Evolutionary conservation across 768 basidiomycete genomes (phyloP).

Genomic region (Cyathus striatus): DNA sequence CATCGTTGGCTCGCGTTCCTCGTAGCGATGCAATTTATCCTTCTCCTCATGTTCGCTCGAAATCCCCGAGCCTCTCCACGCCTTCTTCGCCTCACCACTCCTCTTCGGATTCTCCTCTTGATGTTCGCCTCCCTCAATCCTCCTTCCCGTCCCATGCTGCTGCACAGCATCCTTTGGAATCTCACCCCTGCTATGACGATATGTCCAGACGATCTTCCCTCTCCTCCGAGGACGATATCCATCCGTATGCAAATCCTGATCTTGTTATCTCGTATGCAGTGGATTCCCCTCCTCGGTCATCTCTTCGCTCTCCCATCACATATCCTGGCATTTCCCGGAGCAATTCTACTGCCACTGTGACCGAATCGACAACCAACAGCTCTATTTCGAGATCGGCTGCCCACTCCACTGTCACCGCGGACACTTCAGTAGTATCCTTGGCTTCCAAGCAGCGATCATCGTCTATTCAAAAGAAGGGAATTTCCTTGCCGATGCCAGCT

Average conservation of each 20-base stretch:
- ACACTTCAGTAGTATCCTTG: conserved; percentile 26
- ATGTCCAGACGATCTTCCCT: conserved; percentile 10
- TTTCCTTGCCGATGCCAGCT: conserved; percentile 50
- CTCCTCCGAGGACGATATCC: conserved; percentile 36
- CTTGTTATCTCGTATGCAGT: conserved; percentile 38
- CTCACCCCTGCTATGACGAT: too few relatives aligned
- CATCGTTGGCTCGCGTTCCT: conserved; percentile 39
- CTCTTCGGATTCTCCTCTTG: conserved; percentile 18
- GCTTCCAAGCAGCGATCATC: conserved; percentile 22
- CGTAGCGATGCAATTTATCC: conserved; percentile 39
- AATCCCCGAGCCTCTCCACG: conserved; percentile 21
- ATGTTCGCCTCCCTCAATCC: conserved; percentile 13
- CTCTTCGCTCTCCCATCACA: conserved; percentile 19
- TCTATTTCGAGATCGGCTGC: conserved; percentile 25
- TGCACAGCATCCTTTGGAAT: conserved; percentile 5
- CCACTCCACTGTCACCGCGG: conserved; percentile 27
- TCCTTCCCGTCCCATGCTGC: conserved; percentile 1
- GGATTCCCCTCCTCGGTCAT: conserved; percentile 21
- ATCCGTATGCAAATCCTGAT: conserved; percentile 83
- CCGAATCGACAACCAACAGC: conserved; percentile 26
- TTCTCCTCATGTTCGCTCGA: conserved; percentile 30
- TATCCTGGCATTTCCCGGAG: conserved; percentile 32
- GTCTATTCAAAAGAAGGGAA: conserved; percentile 43
- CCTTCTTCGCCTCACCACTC: conserved; percentile 24
- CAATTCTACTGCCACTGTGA: conserved; percentile 50